phyloP scores from a whole-genome alignment of 1,139 yeast species.

The Candida anutae region DNA sequence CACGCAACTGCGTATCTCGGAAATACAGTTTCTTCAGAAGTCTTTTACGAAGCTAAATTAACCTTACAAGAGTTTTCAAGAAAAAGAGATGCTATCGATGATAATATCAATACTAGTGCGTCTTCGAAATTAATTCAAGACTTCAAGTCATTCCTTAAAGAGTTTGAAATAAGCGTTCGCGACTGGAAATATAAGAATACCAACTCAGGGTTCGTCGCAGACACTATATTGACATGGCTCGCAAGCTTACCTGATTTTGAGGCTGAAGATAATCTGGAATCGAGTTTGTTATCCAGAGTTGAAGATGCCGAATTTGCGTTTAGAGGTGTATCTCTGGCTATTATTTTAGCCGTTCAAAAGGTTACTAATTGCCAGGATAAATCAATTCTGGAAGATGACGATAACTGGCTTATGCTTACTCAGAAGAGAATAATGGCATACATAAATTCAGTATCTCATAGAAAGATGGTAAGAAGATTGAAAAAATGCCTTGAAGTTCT shows the following conservation, averaged over 20 bases:
- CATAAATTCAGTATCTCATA: constrained; percentile 28
- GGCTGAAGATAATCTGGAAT: constrained; percentile 16
- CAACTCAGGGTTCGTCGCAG: constrained; percentile 37
- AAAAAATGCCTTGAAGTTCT: constrained; percentile 11
- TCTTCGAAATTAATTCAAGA: constrained; percentile 12
- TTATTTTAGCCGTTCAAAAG: constrained; percentile 64
- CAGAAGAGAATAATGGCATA: constrained; percentile 38
- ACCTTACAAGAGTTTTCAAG: constrained; percentile 10
- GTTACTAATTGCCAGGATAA: constrained; percentile 26
- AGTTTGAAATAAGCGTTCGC: constrained; percentile 12
- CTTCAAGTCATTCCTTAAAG: constrained; percentile 12
- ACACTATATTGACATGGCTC: constrained; percentile 34
- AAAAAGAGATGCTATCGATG: constrained; percentile 7
- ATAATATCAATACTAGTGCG: constrained; percentile 9
- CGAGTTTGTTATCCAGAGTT: constrained; percentile 13
- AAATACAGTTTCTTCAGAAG: constrained; percentile 5
- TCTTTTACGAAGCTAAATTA: constrained; percentile 16
- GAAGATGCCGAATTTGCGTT: constrained; percentile 40
- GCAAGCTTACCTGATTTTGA: constrained; percentile 1
- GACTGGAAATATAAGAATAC: constrained; percentile 23
- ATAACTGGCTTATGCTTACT: constrained; percentile 53
- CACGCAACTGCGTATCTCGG: constrained; percentile 12
- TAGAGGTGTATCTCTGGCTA: constrained; percentile 49
- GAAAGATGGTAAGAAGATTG: constrained; percentile 19
- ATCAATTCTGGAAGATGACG: constrained; percentile 41